Evolutionary conservation across 306 rosid genomes (phyloP).

Genomic region (Trichosanthes truncata): DNA sequence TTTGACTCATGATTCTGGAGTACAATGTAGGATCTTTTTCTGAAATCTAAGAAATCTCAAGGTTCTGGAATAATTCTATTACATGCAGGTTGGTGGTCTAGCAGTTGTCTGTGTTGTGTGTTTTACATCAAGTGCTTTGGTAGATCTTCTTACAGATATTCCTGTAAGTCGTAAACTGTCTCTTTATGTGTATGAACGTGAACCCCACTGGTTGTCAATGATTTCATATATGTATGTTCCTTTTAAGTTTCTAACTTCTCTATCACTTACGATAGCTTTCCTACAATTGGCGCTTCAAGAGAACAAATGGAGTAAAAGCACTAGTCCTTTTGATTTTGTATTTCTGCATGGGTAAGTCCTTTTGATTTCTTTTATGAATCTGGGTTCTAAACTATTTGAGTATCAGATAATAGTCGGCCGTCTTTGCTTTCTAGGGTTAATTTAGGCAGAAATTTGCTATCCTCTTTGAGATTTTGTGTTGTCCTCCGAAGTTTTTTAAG

Average conservation of each 20-base stretch:
- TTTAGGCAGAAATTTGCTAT: not conserved
- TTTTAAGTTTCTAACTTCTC: constrained; percentile 17
- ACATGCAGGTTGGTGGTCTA: constrained; percentile 52
- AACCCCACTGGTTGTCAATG: not conserved
- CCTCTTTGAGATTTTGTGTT: not conserved
- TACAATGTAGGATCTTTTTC: not conserved
- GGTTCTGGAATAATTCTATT: not conserved
- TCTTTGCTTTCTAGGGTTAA: not conserved
- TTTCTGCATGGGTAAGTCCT: constrained; percentile 42
- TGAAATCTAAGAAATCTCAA: not conserved
- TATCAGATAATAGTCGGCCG: not conserved
- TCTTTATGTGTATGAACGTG: not conserved
- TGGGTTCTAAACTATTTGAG: not conserved
- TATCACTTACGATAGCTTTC: constrained; percentile 38
- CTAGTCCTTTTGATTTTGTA: constrained; percentile 35
- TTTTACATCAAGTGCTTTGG: constrained; percentile 48
- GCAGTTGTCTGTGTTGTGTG: constrained; percentile 47
- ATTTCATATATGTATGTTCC: not conserved
- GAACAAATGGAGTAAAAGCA: constrained; percentile 30
- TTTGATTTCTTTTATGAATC: not conserved
- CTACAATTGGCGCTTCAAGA: constrained; percentile 41
- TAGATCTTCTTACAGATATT: constrained; percentile 45
- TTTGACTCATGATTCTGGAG: not conserved
- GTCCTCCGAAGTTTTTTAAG: not conserved
- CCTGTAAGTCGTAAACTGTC: constrained; percentile 39